Conservation (phyloP, 495 filamentous ascomycete genomes). For the Podospora bellae-mahoneyi region DNA sequence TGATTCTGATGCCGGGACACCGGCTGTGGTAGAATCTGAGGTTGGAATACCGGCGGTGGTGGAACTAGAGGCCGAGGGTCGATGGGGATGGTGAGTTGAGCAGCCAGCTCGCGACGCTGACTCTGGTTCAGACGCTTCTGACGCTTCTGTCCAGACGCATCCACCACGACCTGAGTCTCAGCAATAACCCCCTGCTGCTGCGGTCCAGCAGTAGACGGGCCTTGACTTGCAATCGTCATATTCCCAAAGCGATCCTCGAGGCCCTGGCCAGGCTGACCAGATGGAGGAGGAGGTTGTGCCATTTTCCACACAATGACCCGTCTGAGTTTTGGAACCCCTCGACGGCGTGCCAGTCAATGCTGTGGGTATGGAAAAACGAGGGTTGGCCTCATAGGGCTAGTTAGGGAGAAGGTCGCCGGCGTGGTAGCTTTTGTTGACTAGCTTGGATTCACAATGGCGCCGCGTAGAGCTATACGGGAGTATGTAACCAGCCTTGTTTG, state of each 20-base stretch:
- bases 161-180: background rate
- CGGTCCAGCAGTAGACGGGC: background rate
- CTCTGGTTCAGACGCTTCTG: conserved; percentile 54
- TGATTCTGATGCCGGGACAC: conserved; percentile 4
- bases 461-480: no score
- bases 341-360: background rate
- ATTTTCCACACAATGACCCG: background rate
- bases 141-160: conserved; percentile 12
- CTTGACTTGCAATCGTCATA: background rate
- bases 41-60: conserved; percentile 20
- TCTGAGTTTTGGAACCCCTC: background rate
- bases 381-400: background rate
- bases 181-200: background rate
- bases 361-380: background rate
- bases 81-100: conserved; percentile 50
- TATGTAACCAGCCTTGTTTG: no score
- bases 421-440: background rate
- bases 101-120: conserved; percentile 52
- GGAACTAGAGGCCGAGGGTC: conserved; percentile 36
- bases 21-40: conserved; percentile 11
- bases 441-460: no score
- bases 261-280: background rate
- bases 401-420: background rate
- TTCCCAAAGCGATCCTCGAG: background rate
- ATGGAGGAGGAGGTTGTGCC: background rate